Conservation (phyloP, 768 basidiomycete species). For the Dendrothele bispora region DNA sequence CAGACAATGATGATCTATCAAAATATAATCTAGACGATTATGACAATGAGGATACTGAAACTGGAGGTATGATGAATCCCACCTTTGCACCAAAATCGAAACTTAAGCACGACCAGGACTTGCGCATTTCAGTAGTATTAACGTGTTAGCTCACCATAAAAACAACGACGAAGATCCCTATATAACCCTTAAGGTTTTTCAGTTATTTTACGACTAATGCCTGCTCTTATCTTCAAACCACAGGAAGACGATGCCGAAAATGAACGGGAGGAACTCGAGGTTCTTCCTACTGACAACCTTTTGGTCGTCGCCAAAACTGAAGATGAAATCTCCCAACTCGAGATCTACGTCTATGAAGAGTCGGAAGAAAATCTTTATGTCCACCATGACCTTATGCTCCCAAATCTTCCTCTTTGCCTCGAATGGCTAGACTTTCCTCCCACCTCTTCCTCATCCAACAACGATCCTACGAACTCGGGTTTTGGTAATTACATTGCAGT, state of each 20-base stretch:
- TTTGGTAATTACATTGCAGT: conserved; percentile 94
- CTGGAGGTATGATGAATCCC: conserved; percentile 33
- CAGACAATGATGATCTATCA: conserved; percentile 65
- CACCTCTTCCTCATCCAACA: conserved; percentile 43
- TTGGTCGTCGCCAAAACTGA: conserved; percentile 93
- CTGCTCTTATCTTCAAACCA: conserved; percentile 16
- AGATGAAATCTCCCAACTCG: conserved; percentile 94
- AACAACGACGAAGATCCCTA: conserved; percentile 95
- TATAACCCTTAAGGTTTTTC: conserved; percentile 91
- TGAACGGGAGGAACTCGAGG: conserved; percentile 87
- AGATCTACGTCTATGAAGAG: conserved; percentile 96
- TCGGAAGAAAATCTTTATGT: conserved; percentile 88
- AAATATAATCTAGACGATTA: conserved; percentile 92
- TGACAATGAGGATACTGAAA: conserved; percentile 85
- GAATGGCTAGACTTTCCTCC: conserved; percentile 99
- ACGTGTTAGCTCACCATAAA: conserved; percentile 89
- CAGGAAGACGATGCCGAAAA: conserved; percentile 69
- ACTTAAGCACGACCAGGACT: conserved; percentile 49
- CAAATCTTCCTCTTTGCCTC: conserved; percentile 95
- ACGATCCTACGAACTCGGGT: conserved; percentile 26
- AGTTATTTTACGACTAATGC: neutral
- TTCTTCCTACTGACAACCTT: conserved; percentile 89
- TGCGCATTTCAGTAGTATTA: conserved; percentile 93
- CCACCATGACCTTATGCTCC: conserved; percentile 97
- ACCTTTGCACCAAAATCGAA: no score